Evolutionary conservation across 116 monocot genomes (phyloP).

Genomic region (Dioscorea cayenensis): DNA sequence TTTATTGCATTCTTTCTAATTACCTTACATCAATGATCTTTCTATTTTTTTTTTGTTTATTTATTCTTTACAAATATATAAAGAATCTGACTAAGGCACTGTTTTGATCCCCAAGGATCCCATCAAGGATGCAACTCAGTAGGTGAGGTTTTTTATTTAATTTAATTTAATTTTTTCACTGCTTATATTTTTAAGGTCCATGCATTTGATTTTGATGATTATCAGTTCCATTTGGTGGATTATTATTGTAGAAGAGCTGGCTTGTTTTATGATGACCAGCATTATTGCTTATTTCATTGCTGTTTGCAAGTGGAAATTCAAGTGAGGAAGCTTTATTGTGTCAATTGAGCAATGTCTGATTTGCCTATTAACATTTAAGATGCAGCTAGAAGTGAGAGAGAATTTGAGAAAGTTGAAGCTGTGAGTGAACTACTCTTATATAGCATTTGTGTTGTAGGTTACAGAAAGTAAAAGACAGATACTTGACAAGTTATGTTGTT

Average conservation of each 20-base stretch:
- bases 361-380: conserved; percentile 91
- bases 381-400: conserved; percentile 82
- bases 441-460: not conserved
- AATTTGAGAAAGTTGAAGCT: conserved; percentile 65
- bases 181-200: too few relatives aligned
- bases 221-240: not conserved
- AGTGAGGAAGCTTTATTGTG: conserved; percentile 69
- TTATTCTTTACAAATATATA: too few relatives aligned
- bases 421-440: conserved; percentile 14
- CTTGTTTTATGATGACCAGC: not conserved
- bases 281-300: not conserved
- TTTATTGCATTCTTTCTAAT: too few relatives aligned
- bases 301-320: conserved; percentile 73
- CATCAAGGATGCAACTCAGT: conserved; percentile 77
- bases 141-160: conserved; percentile 22
- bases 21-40: too few relatives aligned
- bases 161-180: too few relatives aligned
- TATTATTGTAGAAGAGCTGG: not conserved
- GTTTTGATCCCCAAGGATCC: conserved; percentile 57
- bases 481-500: not conserved
- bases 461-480: not conserved
- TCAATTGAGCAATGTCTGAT: conserved; percentile 59
- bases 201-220: not conserved
- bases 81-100: conserved; percentile 20
- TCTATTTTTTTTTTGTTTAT: too few relatives aligned